Conservation (phyloP, 768 basidiomycete genomes). For the Candolleomyces efflorescens region DNA sequence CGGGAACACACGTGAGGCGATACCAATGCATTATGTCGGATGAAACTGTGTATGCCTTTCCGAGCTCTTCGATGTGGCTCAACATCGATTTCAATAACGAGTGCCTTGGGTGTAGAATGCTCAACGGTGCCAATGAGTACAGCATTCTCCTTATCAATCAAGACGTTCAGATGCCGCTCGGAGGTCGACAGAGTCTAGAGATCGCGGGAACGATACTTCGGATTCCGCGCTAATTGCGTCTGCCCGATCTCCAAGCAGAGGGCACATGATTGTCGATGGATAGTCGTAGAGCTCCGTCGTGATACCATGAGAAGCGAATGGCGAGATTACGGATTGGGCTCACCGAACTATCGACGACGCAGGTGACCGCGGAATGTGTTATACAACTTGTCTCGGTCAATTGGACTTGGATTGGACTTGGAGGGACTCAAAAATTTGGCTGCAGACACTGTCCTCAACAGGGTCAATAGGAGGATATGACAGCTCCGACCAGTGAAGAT, state of each 20-base stretch:
- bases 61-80: slow-evolving; percentile 69
- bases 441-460: no score
- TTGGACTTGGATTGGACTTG: no score
- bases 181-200: slow-evolving; percentile 81
- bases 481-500: no score
- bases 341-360: no score
- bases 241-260: slow-evolving; percentile 88
- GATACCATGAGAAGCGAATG: slow-evolving; percentile 3
- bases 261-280: slow-evolving; percentile 94
- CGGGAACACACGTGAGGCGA: slow-evolving; percentile 35
- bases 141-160: slow-evolving; percentile 92
- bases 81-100: slow-evolving; percentile 69
- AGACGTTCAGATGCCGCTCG: slow-evolving; percentile 73
- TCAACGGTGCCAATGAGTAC: slow-evolving; percentile 87
- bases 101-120: slow-evolving; percentile 77
- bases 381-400: no score
- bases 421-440: no score
- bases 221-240: slow-evolving; percentile 70
- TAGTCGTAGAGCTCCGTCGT: slow-evolving; percentile 55
- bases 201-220: slow-evolving; percentile 81
- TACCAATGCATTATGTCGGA: slow-evolving; percentile 68
- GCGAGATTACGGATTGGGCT: slow-evolving; percentile 19
- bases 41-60: slow-evolving; percentile 52
- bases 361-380: no score
- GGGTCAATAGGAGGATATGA: no score